Evolutionary conservation across 2,329 filamentous ascomycete genomes (phyloP), one percentile per base, ranked within the genome.

Genomic region (Westerdykella aurantiaca): DNA sequence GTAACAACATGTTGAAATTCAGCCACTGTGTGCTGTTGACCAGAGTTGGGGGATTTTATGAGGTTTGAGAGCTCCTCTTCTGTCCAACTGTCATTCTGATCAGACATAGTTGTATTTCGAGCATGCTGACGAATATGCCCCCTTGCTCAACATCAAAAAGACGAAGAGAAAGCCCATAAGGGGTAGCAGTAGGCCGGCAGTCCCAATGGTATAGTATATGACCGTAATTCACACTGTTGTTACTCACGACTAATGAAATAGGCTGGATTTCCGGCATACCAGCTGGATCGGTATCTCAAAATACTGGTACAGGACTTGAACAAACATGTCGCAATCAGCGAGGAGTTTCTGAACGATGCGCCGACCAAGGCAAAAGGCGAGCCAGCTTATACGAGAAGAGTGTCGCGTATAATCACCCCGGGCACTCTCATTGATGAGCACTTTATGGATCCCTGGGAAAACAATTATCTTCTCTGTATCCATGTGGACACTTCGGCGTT

Each of bases 361-460:
- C 75, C 82, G 3, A 81, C 81, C 44, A 88, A 81, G 67, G 72
- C 84, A 51, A 91, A 84, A 61, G 87, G 87, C 12, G 88, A 88
- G 3, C 71, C 91, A 50, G 75, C 91, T 73, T 94, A 93, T 64
- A 86, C 94, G 63, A 84, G 93, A 21, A 82, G 76, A 54, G 88
- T 98, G 12, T 80, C 87, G 14, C 83, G 93, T 45, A 84, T 98
- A 54, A 82, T 98, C 60, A 97, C 93, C 0, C 89, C 93, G 1
- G 93, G 93, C 16, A 98, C 93, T 1, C 74, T 98, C 42, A 95
- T 98, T 53, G 93, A 98, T 67, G 93, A 98, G 69, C 90, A 89
- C 57, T 98, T 97, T 66, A 89, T 98, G 75, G 88, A 97, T 63
- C 88, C 89, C 1, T 91, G 86, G 62, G 82, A 87, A 57, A 96